Conservation (phyloP, 495 filamentous ascomycete genomes). For the Penicillium herquei region DNA sequence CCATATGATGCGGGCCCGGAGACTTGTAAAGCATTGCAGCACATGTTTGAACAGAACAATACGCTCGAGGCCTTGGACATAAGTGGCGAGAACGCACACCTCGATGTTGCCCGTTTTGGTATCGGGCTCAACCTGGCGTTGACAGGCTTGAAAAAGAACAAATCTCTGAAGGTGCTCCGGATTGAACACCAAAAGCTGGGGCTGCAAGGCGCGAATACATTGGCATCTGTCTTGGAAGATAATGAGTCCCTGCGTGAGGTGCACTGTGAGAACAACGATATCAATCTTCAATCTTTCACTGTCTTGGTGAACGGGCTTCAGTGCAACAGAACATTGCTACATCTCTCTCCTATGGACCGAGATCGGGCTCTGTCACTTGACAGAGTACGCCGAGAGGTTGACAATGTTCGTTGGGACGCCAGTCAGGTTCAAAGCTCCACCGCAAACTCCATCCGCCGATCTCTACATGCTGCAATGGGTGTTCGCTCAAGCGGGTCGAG, state of each 20-base stretch:
- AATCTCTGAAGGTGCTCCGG: slow-evolving; percentile 67
- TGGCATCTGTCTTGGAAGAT: slow-evolving; percentile 72
- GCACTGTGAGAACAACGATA: slow-evolving; percentile 76
- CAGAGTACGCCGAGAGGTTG: slow-evolving; percentile 58
- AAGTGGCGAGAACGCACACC: slow-evolving; percentile 82
- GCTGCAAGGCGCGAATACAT: slow-evolving; percentile 68
- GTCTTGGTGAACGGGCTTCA: slow-evolving; percentile 71
- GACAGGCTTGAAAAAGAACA: slow-evolving; percentile 73
- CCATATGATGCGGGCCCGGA: slow-evolving; percentile 73
- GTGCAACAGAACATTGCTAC: slow-evolving; percentile 62
- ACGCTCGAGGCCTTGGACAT: slow-evolving; percentile 79
- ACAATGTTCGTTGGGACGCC: slow-evolving; percentile 48
- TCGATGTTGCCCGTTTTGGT: slow-evolving; percentile 83
- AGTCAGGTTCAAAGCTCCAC: slow-evolving; percentile 29
- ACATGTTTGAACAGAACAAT: slow-evolving; percentile 75
- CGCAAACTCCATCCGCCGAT: slow-evolving; percentile 46
- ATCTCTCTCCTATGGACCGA: slow-evolving; percentile 63
- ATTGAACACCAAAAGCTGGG: slow-evolving; percentile 69
- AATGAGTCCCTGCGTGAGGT: slow-evolving; percentile 66
- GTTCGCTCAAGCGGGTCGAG: slow-evolving; percentile 26
- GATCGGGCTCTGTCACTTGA: slow-evolving; percentile 62
- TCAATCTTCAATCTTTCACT: slow-evolving; percentile 74
- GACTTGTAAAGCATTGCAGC: slow-evolving; percentile 69
- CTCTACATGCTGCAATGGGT: slow-evolving; percentile 41
- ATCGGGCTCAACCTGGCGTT: slow-evolving; percentile 78